Percentiles rank a stretch among this genome's conserved stretches.
These are phyloP conservation scores for Malassezia psittaci DNA, from an alignment of 1,284 basidiomycete genomes.

Conservation along the genomic window DNA sequence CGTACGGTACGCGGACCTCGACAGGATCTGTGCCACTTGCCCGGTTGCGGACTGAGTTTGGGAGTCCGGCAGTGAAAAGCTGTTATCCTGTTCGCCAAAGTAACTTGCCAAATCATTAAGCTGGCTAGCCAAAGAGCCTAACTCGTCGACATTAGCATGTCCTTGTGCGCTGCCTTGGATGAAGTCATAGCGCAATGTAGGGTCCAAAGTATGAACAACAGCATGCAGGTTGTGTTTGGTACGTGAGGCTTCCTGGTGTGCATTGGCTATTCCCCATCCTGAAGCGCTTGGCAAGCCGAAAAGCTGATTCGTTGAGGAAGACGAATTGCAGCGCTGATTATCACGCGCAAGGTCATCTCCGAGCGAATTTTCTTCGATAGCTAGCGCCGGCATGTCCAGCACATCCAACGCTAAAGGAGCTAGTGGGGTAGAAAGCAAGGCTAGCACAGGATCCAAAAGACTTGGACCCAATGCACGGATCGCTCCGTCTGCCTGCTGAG, in stretches of 20 bases:
- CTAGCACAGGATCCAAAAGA: conserved; percentile 76
- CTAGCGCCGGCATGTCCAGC: conserved; percentile 71
- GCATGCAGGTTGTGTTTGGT: conserved; percentile 37
- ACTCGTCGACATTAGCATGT: conserved; percentile 9
- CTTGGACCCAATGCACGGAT: conserved; percentile 70
- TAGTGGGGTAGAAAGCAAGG: conserved; percentile 72
- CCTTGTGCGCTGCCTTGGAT: conserved; percentile 19
- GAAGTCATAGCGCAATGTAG: conserved; percentile 28
- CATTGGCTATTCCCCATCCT: conserved; percentile 39
- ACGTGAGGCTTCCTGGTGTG: conserved; percentile 33
- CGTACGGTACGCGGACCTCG: conserved; percentile 18
- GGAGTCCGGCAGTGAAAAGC: conserved; percentile 13
- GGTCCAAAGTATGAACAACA: conserved; percentile 38
- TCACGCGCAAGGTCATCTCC: conserved; percentile 52
- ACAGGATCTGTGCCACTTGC: conserved; percentile 34
- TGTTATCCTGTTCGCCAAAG: conserved; percentile 36
- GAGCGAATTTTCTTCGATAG: conserved; percentile 51
- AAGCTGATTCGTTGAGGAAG: no score
- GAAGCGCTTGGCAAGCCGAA: conserved; percentile 35
- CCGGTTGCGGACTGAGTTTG: conserved; percentile 24
- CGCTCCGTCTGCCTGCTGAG: conserved; percentile 6
- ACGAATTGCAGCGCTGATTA: conserved; percentile 14
- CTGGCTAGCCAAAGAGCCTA: conserved; percentile 41
- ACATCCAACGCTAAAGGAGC: conserved; percentile 78
- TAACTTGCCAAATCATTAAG: conserved; percentile 41